Evolutionary conservation across 2,329 filamentous ascomycete genomes (phyloP), one percentile per base, ranked within the genome.

Genomic region (Fusarium lyarnte): DNA sequence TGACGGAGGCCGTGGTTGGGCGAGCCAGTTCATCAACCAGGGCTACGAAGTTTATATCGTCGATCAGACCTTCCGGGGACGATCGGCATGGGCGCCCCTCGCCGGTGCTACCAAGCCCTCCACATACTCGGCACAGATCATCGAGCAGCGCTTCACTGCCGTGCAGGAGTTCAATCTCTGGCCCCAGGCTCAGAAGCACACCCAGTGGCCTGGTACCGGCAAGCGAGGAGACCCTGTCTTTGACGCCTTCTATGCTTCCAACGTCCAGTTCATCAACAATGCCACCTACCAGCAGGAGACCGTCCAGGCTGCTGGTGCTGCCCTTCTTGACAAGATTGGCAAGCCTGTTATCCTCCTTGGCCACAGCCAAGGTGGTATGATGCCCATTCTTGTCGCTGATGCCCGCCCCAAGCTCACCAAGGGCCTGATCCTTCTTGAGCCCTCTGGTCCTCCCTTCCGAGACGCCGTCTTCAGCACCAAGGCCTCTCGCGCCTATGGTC

Each of bases 321-420:
- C 81, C 10, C 79, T 86, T 6, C 78, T 86, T 5, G 84, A 85
- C 73, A 80, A 73, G 63, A 84, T 85, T 65, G 83, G 80, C 46
- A 80, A 74, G 69, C 83, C 83, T 4, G 80, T 71, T 14, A 72
- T 85, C 41, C 70, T 85, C 33, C 36, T 85, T 39, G 84, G 81
- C 31, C 85, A 88, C 74, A 86, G 84, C 36, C 83, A 86, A 71
- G 86, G 84, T 14, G 84, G 84, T 8, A 62, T 81, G 3, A 77
- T 82, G 64, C 81, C 82, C 13, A 81, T 76, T 21, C 23, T 76
- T 4, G 64, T 76, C 19, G 74, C 69, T 1, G 74, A 76, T 60
- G 66, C 54, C 19, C 79, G 83, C 2, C 85, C 85, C 8, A 52
- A 78, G 17, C 79, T 85, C 12, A 80, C 84, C 12, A 80, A 81